phyloP scores from a whole-genome alignment of 352 stramenopile species.

The Phytophthora capsici region DNA sequence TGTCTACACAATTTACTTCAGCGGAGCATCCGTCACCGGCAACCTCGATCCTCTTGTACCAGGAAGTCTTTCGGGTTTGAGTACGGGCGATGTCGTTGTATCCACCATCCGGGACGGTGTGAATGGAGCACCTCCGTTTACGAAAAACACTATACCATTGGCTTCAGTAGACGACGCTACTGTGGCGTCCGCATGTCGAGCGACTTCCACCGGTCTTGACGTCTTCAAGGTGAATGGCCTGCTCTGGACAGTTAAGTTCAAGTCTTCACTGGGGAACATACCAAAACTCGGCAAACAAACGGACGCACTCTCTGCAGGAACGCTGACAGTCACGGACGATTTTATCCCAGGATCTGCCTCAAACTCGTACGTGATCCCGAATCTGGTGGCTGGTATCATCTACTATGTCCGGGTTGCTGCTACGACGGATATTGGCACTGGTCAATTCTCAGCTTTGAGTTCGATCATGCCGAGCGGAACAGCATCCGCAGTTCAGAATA shows the following conservation, averaged over 20 bases:
- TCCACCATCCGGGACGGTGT: constrained; percentile 43
- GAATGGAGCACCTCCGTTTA: constrained; percentile 40
- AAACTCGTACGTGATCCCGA: constrained; percentile 56
- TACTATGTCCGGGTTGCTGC: constrained; percentile 76
- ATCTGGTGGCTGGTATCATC: constrained; percentile 64
- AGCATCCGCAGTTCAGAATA: constrained; percentile 53
- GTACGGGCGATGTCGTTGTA: constrained; percentile 39
- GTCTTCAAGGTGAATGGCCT: constrained; percentile 84
- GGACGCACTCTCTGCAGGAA: constrained; percentile 18
- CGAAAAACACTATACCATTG: constrained; percentile 56
- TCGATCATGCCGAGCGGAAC: constrained; percentile 59
- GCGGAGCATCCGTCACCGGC: constrained; percentile 46
- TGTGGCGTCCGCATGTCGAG: constrained; percentile 40
- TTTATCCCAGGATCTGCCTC: constrained; percentile 55
- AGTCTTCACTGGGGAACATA: constrained; percentile 74
- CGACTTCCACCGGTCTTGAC: constrained; percentile 42
- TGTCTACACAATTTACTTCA: constrained; percentile 82
- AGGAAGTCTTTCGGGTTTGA: constrained; percentile 33
- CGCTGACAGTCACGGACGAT: constrained; percentile 46
- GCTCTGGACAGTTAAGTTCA: constrained; percentile 83
- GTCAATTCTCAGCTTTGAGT: constrained; percentile 43
- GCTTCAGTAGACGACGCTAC: constrained; percentile 32
- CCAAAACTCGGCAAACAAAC: constrained; percentile 46
- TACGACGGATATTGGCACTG: constrained; percentile 60
- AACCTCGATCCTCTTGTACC: constrained; percentile 33